Base-by-base conservation (phyloP, 768 basidiomycete species). In the Wakefieldia striispora region DNA sequence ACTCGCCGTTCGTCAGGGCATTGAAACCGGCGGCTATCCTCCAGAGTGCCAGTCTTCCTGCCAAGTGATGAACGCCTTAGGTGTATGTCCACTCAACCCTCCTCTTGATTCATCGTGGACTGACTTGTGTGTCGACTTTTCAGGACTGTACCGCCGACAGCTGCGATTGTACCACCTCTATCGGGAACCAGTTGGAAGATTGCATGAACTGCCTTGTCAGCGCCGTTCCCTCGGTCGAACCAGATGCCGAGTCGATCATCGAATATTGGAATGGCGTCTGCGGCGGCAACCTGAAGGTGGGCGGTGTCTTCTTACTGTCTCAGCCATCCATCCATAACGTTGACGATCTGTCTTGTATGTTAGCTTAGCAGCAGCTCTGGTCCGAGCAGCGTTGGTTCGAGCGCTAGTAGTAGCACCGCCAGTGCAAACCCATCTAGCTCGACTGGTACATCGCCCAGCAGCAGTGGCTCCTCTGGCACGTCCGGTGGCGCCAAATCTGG, bases 151-250 rank as follows among this genome's bases (percentile, higher is more conserved):
- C 1, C 1, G 4, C 4, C 4, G 26, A 51, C 23, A 43, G 4
- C n/a, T 61, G 60, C 44, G 2, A 56, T 1, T 65, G 64, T n/a
- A 20, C 36, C 21, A 20, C 6, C 20, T 16, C 50, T 16, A 12
- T 64, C 17, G 55, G 55, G 20, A 49, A 24, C 8, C 10, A 56
- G 12, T 35, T 65, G 17, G 16, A 54, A 17, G 16, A 50, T 16
- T 65, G 65, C 45, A 50, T 60, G 62, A 38, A 1, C 27, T 65
- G 64, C 41, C 3, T 67, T n/a, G 49, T 45, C 29, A 11, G 6
- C 19, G 19, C 23, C 4, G 49, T 51, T 0, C 39, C 55, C 13
- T 2, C 23, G 6, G 29, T 42, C 26, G 16, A 46, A 21, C 21
- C 24, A 7, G 4, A 13, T 0, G 65, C 65, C 3, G 26, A 62